Evolutionary conservation across 164 flowering plant genomes (phyloP).

Genomic region (Buxus sempervirens): DNA sequence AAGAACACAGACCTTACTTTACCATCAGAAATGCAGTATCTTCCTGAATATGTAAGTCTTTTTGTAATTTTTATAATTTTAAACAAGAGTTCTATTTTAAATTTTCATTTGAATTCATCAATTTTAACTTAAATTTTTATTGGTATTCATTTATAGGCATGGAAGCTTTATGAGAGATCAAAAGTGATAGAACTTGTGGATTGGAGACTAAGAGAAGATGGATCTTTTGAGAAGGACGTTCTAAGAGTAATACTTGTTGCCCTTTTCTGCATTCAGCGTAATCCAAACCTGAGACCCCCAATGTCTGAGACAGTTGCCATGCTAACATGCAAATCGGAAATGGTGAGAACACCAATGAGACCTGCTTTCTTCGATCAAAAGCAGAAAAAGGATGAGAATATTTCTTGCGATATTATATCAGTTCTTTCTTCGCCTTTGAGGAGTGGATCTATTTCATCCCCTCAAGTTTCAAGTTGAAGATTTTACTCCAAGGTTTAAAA

Average conservation of each 20-base stretch:
- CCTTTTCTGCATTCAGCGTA: conserved; percentile 63
- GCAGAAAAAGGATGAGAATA: conserved; percentile 21
- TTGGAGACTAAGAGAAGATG: conserved; percentile 39
- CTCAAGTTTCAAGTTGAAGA: too few relatives aligned
- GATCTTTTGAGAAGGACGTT: conserved; percentile 44
- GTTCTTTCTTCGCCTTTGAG: conserved; percentile 40
- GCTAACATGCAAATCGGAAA: conserved; percentile 48
- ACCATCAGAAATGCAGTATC: conserved; percentile 64
- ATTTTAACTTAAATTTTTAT: not conserved
- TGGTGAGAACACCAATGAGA: conserved; percentile 34
- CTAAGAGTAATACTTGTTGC: conserved; percentile 49
- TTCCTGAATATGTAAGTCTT: conserved; percentile 63
- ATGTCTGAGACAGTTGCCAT: conserved; percentile 79
- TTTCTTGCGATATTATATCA: conserved; percentile 51
- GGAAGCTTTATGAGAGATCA: conserved; percentile 64
- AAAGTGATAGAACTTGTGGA: conserved; percentile 46
- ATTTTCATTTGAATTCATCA: not conserved
- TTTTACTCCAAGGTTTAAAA: too few relatives aligned
- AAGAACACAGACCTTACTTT: conserved; percentile 58
- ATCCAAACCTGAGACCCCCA: conserved; percentile 52
- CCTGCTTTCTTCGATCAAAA: conserved; percentile 46
- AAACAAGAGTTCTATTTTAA: not conserved
- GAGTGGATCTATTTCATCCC: conserved; percentile 31
- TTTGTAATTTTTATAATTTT: not conserved
- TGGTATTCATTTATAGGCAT: conserved; percentile 38